Percentiles rank a stretch among this genome's conserved stretches.
phyloP scores from a whole-genome alignment of 73 alveolate species.

The Tetrahymena malaccensis region DNA sequence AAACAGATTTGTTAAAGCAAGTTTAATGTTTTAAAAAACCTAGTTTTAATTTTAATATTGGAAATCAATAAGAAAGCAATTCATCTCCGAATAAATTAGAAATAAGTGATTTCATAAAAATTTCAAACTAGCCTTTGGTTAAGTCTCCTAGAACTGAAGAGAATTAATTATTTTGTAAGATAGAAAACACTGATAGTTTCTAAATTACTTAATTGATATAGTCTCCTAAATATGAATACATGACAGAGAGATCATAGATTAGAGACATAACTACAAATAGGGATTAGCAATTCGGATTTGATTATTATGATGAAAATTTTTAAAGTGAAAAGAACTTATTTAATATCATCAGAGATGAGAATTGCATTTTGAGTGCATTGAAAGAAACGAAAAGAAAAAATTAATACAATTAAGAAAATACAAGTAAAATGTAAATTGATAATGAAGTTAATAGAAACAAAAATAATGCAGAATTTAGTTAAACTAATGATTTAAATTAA shows the following conservation, averaged over 20 bases:
- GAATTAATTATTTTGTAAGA: too few species aligned
- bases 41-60: not conserved
- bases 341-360: not conserved
- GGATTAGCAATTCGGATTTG: not conserved
- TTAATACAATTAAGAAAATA: not conserved
- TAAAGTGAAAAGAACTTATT: not conserved
- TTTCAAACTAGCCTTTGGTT: too few species aligned
- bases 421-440: not conserved
- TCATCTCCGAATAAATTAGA: not conserved
- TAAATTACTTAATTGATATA: not conserved
- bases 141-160: not conserved
- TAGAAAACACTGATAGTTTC: not conserved
- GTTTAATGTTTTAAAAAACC: too few species aligned
- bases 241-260: not conserved
- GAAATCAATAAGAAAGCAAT: not conserved
- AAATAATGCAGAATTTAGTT: not conserved
- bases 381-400: not conserved
- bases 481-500: too few species aligned
- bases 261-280: not conserved
- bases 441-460: not conserved
- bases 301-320: not conserved
- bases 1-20: not conserved
- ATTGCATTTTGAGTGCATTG: not conserved
- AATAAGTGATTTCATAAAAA: not conserved
- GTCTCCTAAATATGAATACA: not conserved